These are phyloP conservation scores for Globisporangium acanthophoron DNA, from an alignment of 352 stramenopile species.

Conservation along the genomic window DNA sequence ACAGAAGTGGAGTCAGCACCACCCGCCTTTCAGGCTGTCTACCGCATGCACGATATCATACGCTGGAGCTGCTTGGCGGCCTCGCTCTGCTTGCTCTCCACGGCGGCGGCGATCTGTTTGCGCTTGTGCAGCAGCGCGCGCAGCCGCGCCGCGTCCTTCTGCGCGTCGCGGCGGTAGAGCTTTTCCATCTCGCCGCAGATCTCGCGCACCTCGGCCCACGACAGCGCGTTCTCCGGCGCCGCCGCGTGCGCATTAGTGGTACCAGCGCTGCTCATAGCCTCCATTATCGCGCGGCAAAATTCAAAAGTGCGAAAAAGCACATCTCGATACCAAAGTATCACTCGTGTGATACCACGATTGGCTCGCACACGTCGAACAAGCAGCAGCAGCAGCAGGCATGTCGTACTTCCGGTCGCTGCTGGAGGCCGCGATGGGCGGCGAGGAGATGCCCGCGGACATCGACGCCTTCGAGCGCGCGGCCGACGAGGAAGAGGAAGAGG, in stretches of 20 bases:
- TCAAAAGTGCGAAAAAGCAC: too few relatives aligned
- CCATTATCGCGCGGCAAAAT: too few relatives aligned
- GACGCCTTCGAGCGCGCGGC: conserved; percentile 39
- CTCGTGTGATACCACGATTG: too few relatives aligned
- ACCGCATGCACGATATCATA: conserved; percentile 12
- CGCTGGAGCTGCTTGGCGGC: conserved; percentile 53
- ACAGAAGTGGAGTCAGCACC: background rate
- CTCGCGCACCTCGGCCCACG: conserved; percentile 59
- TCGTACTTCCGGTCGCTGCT: conserved; percentile 82
- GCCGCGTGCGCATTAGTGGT: too few relatives aligned
- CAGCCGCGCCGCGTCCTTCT: conserved; percentile 50
- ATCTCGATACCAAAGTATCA: too few relatives aligned
- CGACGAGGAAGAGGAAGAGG: conserved; percentile 4
- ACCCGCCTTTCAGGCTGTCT: too few relatives aligned
- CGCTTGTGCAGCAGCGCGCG: conserved; percentile 50
- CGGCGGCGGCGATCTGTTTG: conserved; percentile 46
- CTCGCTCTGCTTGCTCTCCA: conserved; percentile 35
- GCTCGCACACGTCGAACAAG: too few relatives aligned
- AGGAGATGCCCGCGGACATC: conserved; percentile 39
- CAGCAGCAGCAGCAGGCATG: conserved; percentile 23
- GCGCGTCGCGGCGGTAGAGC: conserved; percentile 55
- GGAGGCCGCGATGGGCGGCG: conserved; percentile 71
- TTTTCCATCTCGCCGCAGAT: conserved; percentile 64
- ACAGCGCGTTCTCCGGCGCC: conserved; percentile 19
- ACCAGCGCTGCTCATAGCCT: too few relatives aligned